These are phyloP conservation scores for Apiotrichum veenhuisii DNA, from an alignment of 1,284 basidiomycete species.

Conservation along the genomic window DNA sequence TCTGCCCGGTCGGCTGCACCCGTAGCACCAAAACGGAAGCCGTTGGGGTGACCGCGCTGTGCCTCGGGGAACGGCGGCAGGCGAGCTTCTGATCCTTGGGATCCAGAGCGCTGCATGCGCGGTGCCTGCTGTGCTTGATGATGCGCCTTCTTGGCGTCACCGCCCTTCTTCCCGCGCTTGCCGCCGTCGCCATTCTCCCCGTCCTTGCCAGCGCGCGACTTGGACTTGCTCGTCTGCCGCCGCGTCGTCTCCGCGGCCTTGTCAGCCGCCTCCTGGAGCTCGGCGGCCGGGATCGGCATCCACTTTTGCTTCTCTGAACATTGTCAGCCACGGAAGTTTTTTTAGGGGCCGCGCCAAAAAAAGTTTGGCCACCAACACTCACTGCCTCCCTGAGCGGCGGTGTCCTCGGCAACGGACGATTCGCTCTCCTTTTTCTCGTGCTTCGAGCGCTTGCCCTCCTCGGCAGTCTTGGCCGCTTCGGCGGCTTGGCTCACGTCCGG, in stretches of 20 bases:
- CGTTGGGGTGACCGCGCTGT: slow-evolving; percentile 5
- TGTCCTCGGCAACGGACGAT: slow-evolving; percentile 20
- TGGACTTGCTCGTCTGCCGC: slow-evolving; percentile 13
- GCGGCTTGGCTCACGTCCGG: slow-evolving; percentile 42
- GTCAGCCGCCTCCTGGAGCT: slow-evolving; percentile 49
- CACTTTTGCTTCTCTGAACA: slow-evolving; percentile 47
- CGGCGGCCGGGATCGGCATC: slow-evolving; percentile 47
- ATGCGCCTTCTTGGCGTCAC: slow-evolving; percentile 13
- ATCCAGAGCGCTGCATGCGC: slow-evolving; percentile 12
- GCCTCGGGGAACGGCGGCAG: slow-evolving; percentile 15
- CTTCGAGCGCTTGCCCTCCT: slow-evolving; percentile 28
- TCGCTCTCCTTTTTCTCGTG: slow-evolving; percentile 28
- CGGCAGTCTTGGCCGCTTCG: slow-evolving; percentile 22
- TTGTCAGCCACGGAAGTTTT: neutral
- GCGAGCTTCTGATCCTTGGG: slow-evolving; percentile 18
- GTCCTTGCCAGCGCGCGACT: no score
- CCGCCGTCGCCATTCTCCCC: slow-evolving; percentile 1
- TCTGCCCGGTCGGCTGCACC: neutral
- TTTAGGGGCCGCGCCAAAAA: no score
- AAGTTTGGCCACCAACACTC: slow-evolving; percentile 10
- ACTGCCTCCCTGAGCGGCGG: slow-evolving; percentile 21
- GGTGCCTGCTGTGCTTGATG: slow-evolving; percentile 8
- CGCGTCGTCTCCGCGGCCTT: slow-evolving; percentile 35
- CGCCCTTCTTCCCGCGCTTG: slow-evolving; percentile 16
- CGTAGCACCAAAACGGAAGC: slow-evolving; percentile 21